Evolutionary conservation across 2,329 filamentous ascomycete genomes (phyloP).

Genomic region (Colletotrichum zoysiae): DNA sequence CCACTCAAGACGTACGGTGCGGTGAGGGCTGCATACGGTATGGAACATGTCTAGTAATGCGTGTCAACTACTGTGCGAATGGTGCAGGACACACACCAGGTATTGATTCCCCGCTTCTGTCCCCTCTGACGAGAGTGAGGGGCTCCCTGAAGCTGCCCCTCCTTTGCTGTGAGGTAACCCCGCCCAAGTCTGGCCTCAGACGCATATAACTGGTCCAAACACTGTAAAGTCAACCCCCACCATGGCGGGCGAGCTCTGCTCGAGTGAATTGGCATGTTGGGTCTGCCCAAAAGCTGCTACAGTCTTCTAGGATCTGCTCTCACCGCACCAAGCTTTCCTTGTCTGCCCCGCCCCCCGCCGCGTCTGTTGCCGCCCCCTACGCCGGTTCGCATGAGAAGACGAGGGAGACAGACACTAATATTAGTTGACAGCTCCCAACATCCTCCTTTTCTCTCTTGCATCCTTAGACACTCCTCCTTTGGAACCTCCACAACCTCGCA

Average conservation of each 20-base stretch:
- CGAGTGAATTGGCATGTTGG: slow-evolving; percentile 7
- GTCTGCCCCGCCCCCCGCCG: slow-evolving; percentile 16
- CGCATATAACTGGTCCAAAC: slow-evolving; percentile 39
- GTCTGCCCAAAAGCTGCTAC: slow-evolving; percentile 17
- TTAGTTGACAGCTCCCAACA: slow-evolving; percentile 40
- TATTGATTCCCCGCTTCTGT: not conserved
- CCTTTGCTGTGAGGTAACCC: slow-evolving; percentile 19
- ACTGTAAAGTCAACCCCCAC: slow-evolving; percentile 27
- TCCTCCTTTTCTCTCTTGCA: slow-evolving; percentile 33
- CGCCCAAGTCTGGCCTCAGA: slow-evolving; percentile 32
- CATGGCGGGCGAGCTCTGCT: slow-evolving; percentile 22
- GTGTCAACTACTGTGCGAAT: slow-evolving; percentile 1
- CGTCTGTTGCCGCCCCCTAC: slow-evolving; percentile 13
- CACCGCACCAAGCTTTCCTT: slow-evolving; percentile 23
- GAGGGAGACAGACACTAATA: slow-evolving; percentile 6
- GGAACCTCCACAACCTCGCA: slow-evolving; percentile 34
- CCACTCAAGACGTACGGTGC: not conserved
- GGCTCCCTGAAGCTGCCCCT: slow-evolving; percentile 36
- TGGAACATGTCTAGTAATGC: too few species aligned
- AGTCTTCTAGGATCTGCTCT: slow-evolving; percentile 10
- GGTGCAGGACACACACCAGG: too few species aligned
- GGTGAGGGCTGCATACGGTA: too few species aligned
- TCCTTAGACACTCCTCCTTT: slow-evolving; percentile 9
- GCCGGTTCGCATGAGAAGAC: not conserved
- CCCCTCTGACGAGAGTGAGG: slow-evolving; percentile 16